These are phyloP conservation scores for Solanum acaule DNA, from an alignment of 257 asterid genomes.

Conservation along the genomic window DNA sequence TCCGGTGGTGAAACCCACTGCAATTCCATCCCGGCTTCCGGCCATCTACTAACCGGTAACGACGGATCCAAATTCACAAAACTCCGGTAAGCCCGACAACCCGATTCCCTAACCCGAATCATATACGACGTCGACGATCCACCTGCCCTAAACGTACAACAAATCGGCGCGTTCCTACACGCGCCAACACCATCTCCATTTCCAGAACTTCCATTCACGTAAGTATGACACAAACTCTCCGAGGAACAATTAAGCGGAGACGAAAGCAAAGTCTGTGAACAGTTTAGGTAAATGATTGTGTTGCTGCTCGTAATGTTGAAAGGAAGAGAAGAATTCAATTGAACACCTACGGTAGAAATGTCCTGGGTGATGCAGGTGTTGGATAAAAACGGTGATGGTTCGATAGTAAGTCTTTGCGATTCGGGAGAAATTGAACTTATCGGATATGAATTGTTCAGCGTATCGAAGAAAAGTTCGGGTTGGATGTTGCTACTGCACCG, in stretches of 20 bases:
- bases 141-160: constrained; percentile 72
- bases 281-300: constrained; percentile 69
- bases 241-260: constrained; percentile 64
- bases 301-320: constrained; percentile 81
- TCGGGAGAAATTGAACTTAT: constrained; percentile 47
- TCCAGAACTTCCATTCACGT: constrained; percentile 22
- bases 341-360: constrained; percentile 52
- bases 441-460: constrained; percentile 65
- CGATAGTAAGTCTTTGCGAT: constrained; percentile 44
- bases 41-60: constrained; percentile 58
- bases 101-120: constrained; percentile 37
- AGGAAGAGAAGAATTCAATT: constrained; percentile 52
- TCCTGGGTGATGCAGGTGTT: constrained; percentile 65
- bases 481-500: constrained; percentile 33
- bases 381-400: constrained; percentile 54
- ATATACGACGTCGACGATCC: constrained; percentile 61
- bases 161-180: constrained; percentile 16
- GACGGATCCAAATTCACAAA: constrained; percentile 56
- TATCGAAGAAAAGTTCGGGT: constrained; percentile 30
- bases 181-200: constrained; percentile 12
- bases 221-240: constrained; percentile 65
- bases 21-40: constrained; percentile 67
- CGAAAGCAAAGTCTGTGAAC: constrained; percentile 10
- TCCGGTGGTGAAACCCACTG: constrained; percentile 68
- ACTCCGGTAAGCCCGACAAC: constrained; percentile 77